Evolutionary conservation across 176 grass and related monocot species (phyloP).

Genomic region (Avena eriantha): DNA sequence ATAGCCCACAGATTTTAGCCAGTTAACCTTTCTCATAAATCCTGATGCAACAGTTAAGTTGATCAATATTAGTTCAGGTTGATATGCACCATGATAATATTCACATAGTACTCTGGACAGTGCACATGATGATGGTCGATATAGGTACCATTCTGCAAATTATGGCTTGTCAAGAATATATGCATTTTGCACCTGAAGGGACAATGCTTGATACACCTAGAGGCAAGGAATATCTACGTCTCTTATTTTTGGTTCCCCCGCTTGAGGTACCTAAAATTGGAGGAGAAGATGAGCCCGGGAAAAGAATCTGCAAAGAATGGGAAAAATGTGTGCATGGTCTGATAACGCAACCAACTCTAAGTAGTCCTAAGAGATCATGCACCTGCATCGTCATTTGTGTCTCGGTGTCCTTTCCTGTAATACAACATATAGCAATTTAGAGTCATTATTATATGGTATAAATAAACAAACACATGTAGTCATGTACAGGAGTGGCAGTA

Average conservation of each 20-base stretch:
- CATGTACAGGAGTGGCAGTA: not conserved
- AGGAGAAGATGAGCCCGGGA: not conserved
- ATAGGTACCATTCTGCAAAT: constrained; percentile 3
- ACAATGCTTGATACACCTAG: not conserved
- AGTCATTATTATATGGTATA: constrained; percentile 1
- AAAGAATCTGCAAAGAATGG: not conserved
- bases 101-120: not conserved
- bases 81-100: not conserved
- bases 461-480: not conserved
- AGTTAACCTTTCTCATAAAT: not conserved
- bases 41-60: constrained; percentile 3
- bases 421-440: not conserved
- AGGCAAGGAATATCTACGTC: not conserved
- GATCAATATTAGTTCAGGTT: constrained; percentile 3
- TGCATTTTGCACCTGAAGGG: constrained; percentile 36
- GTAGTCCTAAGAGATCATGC: not conserved
- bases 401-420: not conserved
- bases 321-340: not conserved
- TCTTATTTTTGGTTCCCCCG: not conserved
- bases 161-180: constrained; percentile 14
- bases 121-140: not conserved
- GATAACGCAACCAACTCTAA: not conserved
- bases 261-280: not conserved
- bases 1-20: not conserved
- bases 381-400: not conserved